Conservation (phyloP, 352 stramenopile genomes). For the Phytophthora cajani region DNA sequence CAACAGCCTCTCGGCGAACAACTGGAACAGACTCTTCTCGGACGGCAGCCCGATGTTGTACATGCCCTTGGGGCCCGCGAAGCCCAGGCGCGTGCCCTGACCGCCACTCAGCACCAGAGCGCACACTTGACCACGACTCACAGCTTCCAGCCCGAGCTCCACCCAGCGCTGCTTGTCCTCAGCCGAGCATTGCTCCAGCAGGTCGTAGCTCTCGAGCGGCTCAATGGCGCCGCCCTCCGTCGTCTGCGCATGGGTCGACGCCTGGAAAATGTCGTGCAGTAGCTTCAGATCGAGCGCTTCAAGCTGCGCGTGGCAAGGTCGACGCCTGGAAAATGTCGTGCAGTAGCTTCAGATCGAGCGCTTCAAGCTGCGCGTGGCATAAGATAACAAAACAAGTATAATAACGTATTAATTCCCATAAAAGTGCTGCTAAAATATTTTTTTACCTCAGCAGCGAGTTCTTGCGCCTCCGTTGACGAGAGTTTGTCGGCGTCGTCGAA, state of each 20-base stretch:
- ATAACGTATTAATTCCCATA: background rate
- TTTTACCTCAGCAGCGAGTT: slow-evolving; percentile 55
- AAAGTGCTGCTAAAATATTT: background rate
- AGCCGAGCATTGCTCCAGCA: slow-evolving; percentile 55
- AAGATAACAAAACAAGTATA: background rate
- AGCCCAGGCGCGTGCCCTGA: slow-evolving; percentile 97
- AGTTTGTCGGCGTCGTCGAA: slow-evolving; percentile 75
- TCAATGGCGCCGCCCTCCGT: slow-evolving; percentile 45
- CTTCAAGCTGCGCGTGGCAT: slow-evolving; percentile 53
- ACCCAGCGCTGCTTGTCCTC: slow-evolving; percentile 58
- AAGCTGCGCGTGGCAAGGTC: slow-evolving; percentile 54
- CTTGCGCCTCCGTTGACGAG: slow-evolving; percentile 40
- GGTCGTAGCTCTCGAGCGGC: slow-evolving; percentile 70
- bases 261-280: slow-evolving; percentile 68
- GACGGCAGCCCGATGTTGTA: slow-evolving; percentile 95
- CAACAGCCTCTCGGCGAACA: slow-evolving; percentile 93
- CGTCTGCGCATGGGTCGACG: slow-evolving; percentile 44
- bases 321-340: slow-evolving; percentile 71
- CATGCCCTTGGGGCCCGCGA: slow-evolving; percentile 95
- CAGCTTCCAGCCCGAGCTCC: slow-evolving; percentile 74
- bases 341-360: slow-evolving; percentile 70
- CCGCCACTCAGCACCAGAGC: slow-evolving; percentile 94
- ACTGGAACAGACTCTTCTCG: slow-evolving; percentile 93
- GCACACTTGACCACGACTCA: slow-evolving; percentile 90
- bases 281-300: slow-evolving; percentile 72